Evolutionary conservation across 306 rosid genomes (phyloP).

Genomic region (Pterocarpus santalinus): DNA sequence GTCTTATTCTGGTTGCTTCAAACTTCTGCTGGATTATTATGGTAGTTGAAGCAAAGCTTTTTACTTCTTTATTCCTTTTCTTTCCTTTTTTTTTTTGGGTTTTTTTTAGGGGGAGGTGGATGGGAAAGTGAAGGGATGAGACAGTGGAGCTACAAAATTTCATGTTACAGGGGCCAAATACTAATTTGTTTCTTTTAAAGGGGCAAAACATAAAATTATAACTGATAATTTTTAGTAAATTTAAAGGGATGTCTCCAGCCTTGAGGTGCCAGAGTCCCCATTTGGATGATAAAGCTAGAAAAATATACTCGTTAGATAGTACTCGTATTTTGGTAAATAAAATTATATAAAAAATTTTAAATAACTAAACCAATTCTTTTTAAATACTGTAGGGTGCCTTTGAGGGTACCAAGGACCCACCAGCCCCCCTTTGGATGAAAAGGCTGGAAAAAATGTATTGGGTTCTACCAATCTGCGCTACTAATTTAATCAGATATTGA

Average conservation of each 20-base stretch:
- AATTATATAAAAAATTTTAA: not conserved
- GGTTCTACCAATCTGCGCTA: slow-evolving; percentile 11
- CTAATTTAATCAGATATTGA: slow-evolving; percentile 13
- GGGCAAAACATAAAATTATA: not conserved
- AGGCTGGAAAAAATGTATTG: slow-evolving; percentile 28
- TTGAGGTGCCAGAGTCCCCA: slow-evolving; percentile 4
- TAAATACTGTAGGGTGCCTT: not conserved
- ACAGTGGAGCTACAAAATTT: slow-evolving; percentile 1
- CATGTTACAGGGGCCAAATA: not conserved
- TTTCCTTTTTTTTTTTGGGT: not conserved
- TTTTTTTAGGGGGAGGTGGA: not conserved
- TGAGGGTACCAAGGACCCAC: not conserved
- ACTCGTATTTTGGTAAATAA: not conserved
- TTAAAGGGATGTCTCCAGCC: slow-evolving; percentile 17
- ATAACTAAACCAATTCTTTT: not conserved
- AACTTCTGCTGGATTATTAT: slow-evolving; percentile 83
- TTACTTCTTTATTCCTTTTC: too few relatives aligned
- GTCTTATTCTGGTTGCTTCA: slow-evolving; percentile 37
- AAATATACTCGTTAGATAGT: slow-evolving; percentile 1
- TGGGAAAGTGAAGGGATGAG: not conserved
- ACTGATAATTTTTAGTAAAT: slow-evolving; percentile 8
- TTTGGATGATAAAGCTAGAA: slow-evolving; percentile 16
- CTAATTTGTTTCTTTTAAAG: not conserved
- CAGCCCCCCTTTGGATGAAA: slow-evolving; percentile 17
- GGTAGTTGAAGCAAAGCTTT: slow-evolving; percentile 78